These are phyloP conservation scores for Podospora tetraspora DNA, from an alignment of 495 filamentous ascomycete genomes.

Conservation along the genomic window DNA sequence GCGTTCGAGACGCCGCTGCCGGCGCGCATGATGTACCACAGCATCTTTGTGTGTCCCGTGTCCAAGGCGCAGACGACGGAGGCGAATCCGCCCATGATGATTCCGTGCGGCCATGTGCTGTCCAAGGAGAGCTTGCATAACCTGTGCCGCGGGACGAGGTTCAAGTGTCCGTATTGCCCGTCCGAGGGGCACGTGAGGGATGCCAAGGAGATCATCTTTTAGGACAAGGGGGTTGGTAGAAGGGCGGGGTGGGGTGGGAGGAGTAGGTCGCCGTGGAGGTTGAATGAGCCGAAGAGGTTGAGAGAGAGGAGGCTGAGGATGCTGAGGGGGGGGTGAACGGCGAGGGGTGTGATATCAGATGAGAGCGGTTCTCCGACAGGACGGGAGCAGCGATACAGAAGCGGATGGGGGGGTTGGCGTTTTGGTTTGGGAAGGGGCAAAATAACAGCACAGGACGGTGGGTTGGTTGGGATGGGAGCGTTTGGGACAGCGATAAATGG, in stretches of 20 bases:
- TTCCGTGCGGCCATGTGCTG: slow-evolving; percentile 94
- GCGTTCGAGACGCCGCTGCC: slow-evolving; percentile 91
- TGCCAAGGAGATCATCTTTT: slow-evolving; percentile 63
- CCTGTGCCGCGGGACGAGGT: slow-evolving; percentile 68
- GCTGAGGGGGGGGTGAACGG: too few species aligned
- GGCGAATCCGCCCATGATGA: slow-evolving; percentile 91
- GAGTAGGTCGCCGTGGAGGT: too few species aligned
- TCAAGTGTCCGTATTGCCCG: slow-evolving; percentile 98
- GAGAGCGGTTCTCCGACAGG: not conserved
- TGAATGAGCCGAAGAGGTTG: too few species aligned
- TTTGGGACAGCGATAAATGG: not conserved
- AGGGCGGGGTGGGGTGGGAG: not conserved
- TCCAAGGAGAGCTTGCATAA: slow-evolving; percentile 73
- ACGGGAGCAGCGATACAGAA: not conserved
- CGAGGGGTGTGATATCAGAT: too few species aligned
- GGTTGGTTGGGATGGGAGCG: not conserved
- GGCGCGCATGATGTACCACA: slow-evolving; percentile 81
- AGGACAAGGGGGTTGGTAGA: slow-evolving; percentile 11
- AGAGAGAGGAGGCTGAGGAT: too few species aligned
- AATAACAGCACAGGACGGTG: not conserved
- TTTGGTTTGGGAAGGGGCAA: not conserved
- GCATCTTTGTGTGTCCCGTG: slow-evolving; percentile 96
- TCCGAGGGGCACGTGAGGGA: slow-evolving; percentile 71
- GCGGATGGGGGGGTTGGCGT: not conserved
- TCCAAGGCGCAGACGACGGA: slow-evolving; percentile 94